These are phyloP conservation scores for Phytophthora vignae DNA, from an alignment of 352 stramenopile species.

Conservation along the genomic window DNA sequence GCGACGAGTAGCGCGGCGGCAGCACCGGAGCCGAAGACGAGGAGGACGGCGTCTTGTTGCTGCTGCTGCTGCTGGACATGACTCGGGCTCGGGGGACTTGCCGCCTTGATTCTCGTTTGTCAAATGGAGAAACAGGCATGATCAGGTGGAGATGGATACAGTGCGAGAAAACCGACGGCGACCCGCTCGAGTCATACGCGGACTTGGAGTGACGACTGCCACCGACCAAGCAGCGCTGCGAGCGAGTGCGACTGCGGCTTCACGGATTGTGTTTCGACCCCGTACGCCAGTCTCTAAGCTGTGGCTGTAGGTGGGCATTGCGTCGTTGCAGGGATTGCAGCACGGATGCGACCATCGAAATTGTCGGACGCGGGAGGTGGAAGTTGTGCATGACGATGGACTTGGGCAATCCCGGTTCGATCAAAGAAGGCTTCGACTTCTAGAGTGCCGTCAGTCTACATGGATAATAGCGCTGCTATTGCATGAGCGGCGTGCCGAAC, in stretches of 20 bases:
- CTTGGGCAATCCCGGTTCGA: too few relatives aligned
- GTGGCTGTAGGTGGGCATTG: too few relatives aligned
- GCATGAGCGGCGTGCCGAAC: too few relatives aligned
- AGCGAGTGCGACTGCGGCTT: not conserved
- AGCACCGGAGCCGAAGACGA: slow-evolving; percentile 50
- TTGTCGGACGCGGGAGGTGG: too few relatives aligned
- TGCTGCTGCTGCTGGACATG: slow-evolving; percentile 11
- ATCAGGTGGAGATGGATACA: slow-evolving; percentile 24
- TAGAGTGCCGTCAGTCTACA: not conserved
- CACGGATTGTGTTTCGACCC: not conserved
- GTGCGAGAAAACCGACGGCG: slow-evolving; percentile 23
- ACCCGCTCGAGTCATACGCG: slow-evolving; percentile 4
- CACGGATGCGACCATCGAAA: too few relatives aligned
- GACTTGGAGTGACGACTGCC: slow-evolving; percentile 2
- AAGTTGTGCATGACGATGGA: too few relatives aligned
- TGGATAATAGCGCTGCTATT: too few relatives aligned
- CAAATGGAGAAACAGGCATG: slow-evolving; percentile 14
- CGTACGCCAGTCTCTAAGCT: too few relatives aligned
- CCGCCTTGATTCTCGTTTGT: slow-evolving; percentile 14
- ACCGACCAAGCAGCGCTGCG: not conserved
- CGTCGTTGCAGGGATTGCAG: too few relatives aligned
- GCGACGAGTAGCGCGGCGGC: slow-evolving; percentile 67
- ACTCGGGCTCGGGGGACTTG: not conserved
- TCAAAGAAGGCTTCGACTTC: not conserved
- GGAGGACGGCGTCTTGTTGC: not conserved